Percentiles rank a stretch among this genome's conserved stretches.
phyloP scores from a whole-genome alignment of 1,139 yeast species.

The Magnusiomyces clavatus region DNA sequence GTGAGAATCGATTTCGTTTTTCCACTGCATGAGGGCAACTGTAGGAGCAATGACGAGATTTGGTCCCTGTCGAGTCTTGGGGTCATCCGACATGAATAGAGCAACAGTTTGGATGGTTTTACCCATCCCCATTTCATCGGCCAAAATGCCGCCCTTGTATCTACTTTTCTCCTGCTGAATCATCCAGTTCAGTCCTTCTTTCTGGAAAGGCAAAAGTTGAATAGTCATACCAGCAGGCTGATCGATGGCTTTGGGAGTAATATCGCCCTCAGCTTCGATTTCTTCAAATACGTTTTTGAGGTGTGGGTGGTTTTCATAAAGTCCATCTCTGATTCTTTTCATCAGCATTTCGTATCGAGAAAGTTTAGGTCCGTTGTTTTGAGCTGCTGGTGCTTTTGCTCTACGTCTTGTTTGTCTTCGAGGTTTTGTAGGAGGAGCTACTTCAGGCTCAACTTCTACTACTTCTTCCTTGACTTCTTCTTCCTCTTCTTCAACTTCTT shows the following conservation, averaged over 20 bases:
- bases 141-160: slow-evolving; percentile 87
- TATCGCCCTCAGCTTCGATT: slow-evolving; percentile 36
- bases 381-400: neutral
- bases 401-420: neutral
- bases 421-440: neutral
- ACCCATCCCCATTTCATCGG: slow-evolving; percentile 99
- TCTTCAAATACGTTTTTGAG: slow-evolving; percentile 63
- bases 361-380: neutral
- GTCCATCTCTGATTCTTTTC: slow-evolving; percentile 12
- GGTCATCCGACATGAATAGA: slow-evolving; percentile 59
- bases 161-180: slow-evolving; percentile 68
- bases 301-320: slow-evolving; percentile 73
- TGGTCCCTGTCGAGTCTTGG: slow-evolving; percentile 48
- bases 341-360: neutral
- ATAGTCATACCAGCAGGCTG: slow-evolving; percentile 80
- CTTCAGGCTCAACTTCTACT: neutral
- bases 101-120: slow-evolving; percentile 95
- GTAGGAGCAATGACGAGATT: slow-evolving; percentile 94
- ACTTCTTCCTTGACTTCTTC: neutral
- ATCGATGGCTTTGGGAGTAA: slow-evolving; percentile 50
- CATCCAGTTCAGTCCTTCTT: slow-evolving; percentile 90
- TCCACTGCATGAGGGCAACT: slow-evolving; percentile 97
- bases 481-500: neutral
- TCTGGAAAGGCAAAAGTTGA: slow-evolving; percentile 76
- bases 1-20: slow-evolving; percentile 79